Evolutionary conservation across 148 eudicot genomes (phyloP).

Genomic region (Dysphania ambrosioides): DNA sequence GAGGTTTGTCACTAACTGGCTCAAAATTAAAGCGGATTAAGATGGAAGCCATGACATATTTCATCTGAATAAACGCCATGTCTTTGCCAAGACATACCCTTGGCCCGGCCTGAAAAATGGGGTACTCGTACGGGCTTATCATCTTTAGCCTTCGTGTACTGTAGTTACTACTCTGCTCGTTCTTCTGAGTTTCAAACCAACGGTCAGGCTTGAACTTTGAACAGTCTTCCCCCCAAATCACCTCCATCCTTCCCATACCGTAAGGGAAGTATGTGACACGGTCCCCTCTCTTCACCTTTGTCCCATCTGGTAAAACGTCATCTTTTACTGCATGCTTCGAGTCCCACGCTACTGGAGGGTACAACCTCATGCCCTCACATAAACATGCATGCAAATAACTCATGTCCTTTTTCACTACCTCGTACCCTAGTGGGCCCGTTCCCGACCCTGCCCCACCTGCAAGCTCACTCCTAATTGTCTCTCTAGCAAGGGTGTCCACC

Average conservation of each 20-base stretch:
- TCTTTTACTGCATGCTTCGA: constrained; percentile 67
- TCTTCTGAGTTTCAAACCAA: constrained; percentile 43
- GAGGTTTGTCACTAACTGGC: constrained; percentile 39
- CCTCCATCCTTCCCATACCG: constrained; percentile 91
- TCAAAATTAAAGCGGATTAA: constrained; percentile 54
- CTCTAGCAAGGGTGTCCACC: constrained; percentile 2
- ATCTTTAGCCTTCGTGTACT: constrained; percentile 25
- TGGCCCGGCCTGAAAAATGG: constrained; percentile 94
- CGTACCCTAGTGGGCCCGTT: constrained; percentile 24
- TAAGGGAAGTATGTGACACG: constrained; percentile 80
- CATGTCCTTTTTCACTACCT: constrained; percentile 49
- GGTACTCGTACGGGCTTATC: constrained; percentile 59
- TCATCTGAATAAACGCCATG: constrained; percentile 87
- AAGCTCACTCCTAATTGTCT: constrained; percentile 21
- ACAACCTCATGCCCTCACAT: constrained; percentile 76
- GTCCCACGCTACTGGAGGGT: constrained; percentile 95
- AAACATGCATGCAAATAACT: constrained; percentile 56
- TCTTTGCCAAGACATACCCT: constrained; percentile 89
- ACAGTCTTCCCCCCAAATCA: constrained; percentile 68
- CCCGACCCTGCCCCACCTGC: neutral
- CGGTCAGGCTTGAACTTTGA: constrained; percentile 61
- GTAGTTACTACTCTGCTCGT: neutral
- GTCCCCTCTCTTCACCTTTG: constrained; percentile 46
- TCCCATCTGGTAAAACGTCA: constrained; percentile 81
- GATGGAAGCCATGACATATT: constrained; percentile 72